Evolutionary conservation across 2,329 filamentous ascomycete species (phyloP), one percentile per base, ranked within the genome.

Genomic region (Alternaria sp.): DNA sequence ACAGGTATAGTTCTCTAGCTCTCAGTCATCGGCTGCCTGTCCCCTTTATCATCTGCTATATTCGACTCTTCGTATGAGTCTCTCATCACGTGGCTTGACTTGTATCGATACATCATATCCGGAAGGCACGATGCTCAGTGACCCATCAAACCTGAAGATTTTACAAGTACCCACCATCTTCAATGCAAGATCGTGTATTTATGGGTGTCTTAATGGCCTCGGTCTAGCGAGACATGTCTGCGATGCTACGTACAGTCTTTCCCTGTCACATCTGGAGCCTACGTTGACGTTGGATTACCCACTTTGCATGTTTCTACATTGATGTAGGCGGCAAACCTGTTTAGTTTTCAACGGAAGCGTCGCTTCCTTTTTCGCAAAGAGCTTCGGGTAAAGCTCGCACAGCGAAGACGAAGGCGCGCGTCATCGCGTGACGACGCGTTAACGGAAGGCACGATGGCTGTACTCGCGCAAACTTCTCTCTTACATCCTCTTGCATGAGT

Each of bases 381-480:
- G 25, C 47, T 30, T 21, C 21, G 30, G 12, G 10, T 26, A 50
- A 30, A 50, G 18, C n/a, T 20, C 25, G 12, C n/a, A 10, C 8
- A 8, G n/a, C 26, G 20, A 14, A 18, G 12, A 30, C 25, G 26
- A 45, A 18, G 20, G 28, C n/a, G 23, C 50, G 50, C 60, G 49
- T 21, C 30, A 51, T 64, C 57, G 25, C 61, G 61, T 60, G 61
- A 60, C 51, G 37, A n/a, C 56, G 50, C 46, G 61, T 57, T 51
- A 15, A 18, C 10, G 37, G 50, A 60, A 60, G 43, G 57, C 51
- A 60, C 50, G 8, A 12, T 51, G 53, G 23, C 23, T 25, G 30
- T 33, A n/a, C 15, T 30, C 33, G 50, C 23, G 20, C 56, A 20
- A 18, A 28, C 15, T n/a, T 23, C 57, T 37, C 45, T 33, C 26